Base-by-base conservation (phyloP, 2,329 filamentous ascomycete genomes). In the Verticillium isaacii region DNA sequence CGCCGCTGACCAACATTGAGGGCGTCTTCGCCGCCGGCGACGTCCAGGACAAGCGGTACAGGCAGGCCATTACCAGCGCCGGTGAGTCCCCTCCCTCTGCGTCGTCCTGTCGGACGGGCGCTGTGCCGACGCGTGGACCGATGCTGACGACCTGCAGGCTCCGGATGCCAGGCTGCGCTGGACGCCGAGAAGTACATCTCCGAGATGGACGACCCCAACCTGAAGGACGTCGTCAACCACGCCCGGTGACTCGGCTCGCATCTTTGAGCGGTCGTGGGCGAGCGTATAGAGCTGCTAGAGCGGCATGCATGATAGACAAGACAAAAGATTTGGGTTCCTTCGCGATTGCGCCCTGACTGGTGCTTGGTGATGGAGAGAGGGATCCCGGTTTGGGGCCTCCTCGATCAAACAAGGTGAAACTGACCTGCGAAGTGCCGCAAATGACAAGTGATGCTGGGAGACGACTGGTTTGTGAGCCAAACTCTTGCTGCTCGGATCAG, bases 21-120 rank as follows among this genome's bases (percentile, higher is more conserved):
- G 95, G 95, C 75, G 92, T 99, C 23, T 99, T 97, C 73, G 95
- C 95, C 41, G 95, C 94, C 11, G 95, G 95, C 66, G 95, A 99
- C 74, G 96, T 99, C 11, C 95, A 99, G 82, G 96, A 99, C 76
- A 99, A 98, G 89, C 88, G 89, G 73, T 99, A 99, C 77, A 87
- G 95, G 74, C 95, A 99, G 81, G 95, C 95, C 56, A 96, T 99
- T 68, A 99, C 95, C 66, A 97, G 93, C 79, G 95, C 95, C 69
- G 94, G 92, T 93, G 82, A 74, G 89, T 85, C 68, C 12, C 56
- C 19, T n/a, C 61, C 23, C 58, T 52, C 58, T 57, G 19, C 56
- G n/a, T n/a, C 61, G 23, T 58, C 54, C 58, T 57, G 19, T 36
- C 50, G 29, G 59, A 14, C 34, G 9, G 7, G 14, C 9, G 62